phyloP scores from a whole-genome alignment of 2,329 filamentous ascomycete species.

The Aspergillus thermomutatus region DNA sequence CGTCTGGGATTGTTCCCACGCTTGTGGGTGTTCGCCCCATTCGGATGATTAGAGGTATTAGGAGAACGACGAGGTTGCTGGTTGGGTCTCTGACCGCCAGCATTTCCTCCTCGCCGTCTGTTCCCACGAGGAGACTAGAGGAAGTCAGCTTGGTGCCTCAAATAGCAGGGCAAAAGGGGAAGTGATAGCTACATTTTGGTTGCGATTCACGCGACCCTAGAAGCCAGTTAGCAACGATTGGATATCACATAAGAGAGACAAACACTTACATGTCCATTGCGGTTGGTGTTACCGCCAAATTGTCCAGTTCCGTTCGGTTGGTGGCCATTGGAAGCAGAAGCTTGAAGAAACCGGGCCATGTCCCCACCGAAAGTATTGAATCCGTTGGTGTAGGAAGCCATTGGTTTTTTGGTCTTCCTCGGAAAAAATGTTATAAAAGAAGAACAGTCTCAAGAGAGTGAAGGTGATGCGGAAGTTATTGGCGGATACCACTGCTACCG shows the following conservation, averaged over 20 bases:
- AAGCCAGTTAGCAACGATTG: neutral
- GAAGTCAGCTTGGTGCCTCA: neutral
- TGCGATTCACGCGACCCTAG: neutral
- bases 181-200: neutral
- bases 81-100: neutral
- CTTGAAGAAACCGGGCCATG: neutral
- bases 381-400: constrained; percentile 3
- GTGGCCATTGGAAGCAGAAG: neutral
- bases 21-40: neutral
- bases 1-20: neutral
- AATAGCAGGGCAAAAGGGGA: neutral
- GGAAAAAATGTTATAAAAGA: neutral
- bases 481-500: neutral
- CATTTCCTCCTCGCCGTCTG: neutral
- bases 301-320: neutral
- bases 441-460: neutral
- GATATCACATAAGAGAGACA: neutral
- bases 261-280: neutral
- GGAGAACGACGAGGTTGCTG: neutral
- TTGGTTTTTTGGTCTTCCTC: constrained; percentile 1
- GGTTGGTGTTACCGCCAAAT: neutral
- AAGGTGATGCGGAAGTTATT: neutral
- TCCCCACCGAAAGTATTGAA: neutral
- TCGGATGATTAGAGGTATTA: neutral
- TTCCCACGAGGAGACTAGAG: neutral